A percentile compares a stretch with the other conserved stretches of the same genome.
These are phyloP conservation scores for Amorphotheca resinae DNA, from an alignment of 495 filamentous ascomycete species.

Conservation along the genomic window DNA sequence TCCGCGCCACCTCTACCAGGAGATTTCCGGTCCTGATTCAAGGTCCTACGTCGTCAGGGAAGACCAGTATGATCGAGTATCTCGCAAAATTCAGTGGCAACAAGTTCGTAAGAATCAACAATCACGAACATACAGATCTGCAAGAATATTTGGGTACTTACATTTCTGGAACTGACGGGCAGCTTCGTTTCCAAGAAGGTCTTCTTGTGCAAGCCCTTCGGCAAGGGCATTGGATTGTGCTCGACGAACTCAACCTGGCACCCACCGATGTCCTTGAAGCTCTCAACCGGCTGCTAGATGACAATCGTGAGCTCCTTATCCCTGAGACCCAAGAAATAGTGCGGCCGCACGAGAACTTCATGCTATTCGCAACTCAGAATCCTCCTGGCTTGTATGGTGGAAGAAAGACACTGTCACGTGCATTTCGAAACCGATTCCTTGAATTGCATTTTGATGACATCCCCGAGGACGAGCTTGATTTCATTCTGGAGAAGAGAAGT, in stretches of 20 bases:
- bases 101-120: constrained; percentile 96
- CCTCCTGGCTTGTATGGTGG: constrained; percentile 93
- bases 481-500: constrained; percentile 76
- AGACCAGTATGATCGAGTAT: constrained; percentile 99
- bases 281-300: constrained; percentile 85
- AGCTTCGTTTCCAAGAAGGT: constrained; percentile 83
- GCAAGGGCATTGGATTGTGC: constrained; percentile 92
- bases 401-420: constrained; percentile 80
- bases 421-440: constrained; percentile 92
- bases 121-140: constrained; percentile 96
- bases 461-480: constrained; percentile 87
- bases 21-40: constrained; percentile 93
- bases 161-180: constrained; percentile 70
- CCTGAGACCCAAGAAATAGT: constrained; percentile 94
- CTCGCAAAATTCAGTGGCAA: constrained; percentile 91
- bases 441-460: constrained; percentile 98
- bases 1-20: constrained; percentile 80
- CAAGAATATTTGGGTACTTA: constrained; percentile 98
- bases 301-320: constrained; percentile 94
- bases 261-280: constrained; percentile 95
- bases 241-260: constrained; percentile 93
- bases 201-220: constrained; percentile 84
- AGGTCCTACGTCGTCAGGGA: constrained; percentile 91
- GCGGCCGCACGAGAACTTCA: constrained; percentile 84
- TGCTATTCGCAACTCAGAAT: constrained; percentile 99